Conservation (phyloP, 768 basidiomycete genomes). For the Pleurotus ostreatus region DNA sequence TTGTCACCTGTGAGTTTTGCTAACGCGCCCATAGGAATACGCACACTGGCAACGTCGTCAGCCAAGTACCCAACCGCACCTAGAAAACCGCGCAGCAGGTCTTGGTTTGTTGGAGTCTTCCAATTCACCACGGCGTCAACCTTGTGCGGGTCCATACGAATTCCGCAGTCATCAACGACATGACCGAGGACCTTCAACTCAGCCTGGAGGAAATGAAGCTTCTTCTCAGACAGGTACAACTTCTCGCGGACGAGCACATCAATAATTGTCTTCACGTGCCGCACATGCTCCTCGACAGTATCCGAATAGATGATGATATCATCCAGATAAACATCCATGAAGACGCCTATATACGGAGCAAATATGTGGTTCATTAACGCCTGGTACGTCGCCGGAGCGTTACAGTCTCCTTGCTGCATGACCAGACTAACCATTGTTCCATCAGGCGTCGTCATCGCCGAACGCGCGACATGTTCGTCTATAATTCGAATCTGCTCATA, state of each 20-base stretch:
- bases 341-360: constrained; percentile 1
- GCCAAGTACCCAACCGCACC: constrained; percentile 19
- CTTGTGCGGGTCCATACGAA: no score
- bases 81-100: no score
- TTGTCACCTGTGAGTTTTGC: constrained; percentile 18
- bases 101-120: not conserved
- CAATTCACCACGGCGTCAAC: not conserved
- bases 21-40: constrained; percentile 35
- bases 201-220: no score
- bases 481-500: constrained; percentile 37
- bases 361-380: constrained; percentile 1
- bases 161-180: no score
- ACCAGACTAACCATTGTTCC: constrained; percentile 33
- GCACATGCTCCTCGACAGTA: constrained; percentile 30
- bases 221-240: constrained; percentile 26
- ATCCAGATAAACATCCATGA: constrained; percentile 13
- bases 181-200: no score
- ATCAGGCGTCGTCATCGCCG: constrained; percentile 25
- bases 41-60: constrained; percentile 23
- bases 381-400: no score
- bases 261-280: constrained; percentile 26
- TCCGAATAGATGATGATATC: constrained; percentile 16
- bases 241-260: constrained; percentile 26
- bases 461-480: constrained; percentile 20
- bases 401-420: constrained; percentile 20